A percentile compares a stretch with the other conserved stretches of the same genome.
phyloP scores from a whole-genome alignment of 2,329 filamentous ascomycete genomes.

The Mycosphaerella sp. region DNA sequence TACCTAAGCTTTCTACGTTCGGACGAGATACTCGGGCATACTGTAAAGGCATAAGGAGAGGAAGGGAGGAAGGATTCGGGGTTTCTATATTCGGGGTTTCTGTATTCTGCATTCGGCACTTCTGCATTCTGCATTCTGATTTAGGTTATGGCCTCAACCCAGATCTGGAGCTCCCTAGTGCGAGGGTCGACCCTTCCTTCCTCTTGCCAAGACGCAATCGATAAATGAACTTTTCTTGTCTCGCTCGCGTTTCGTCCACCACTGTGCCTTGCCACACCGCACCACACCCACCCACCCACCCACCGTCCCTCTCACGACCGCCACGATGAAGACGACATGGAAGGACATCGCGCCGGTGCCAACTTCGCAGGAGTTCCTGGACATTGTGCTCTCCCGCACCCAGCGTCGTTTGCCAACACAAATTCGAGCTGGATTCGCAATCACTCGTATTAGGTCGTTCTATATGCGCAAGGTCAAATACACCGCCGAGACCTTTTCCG shows the following conservation, averaged over 20 bases:
- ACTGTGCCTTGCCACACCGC: constrained; percentile 6
- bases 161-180: too few species aligned
- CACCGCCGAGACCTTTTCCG: constrained; percentile 91
- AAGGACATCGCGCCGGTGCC: constrained; percentile 53
- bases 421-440: constrained; percentile 93
- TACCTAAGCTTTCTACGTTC: too few species aligned
- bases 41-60: too few species aligned
- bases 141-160: too few species aligned
- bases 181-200: not conserved
- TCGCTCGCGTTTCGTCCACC: not conserved
- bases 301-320: constrained; percentile 9
- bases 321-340: constrained; percentile 53
- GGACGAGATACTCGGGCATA: too few species aligned
- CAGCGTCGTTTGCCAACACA: constrained; percentile 91
- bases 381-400: constrained; percentile 91
- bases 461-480: constrained; percentile 99
- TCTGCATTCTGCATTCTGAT: too few species aligned
- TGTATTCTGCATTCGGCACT: too few species aligned
- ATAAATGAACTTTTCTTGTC: not conserved
- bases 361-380: constrained; percentile 89
- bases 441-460: constrained; percentile 87
- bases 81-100: too few species aligned
- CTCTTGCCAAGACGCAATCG: not conserved
- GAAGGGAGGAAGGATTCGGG: too few species aligned
- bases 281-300: not conserved